Base-by-base conservation (phyloP, 306 rosid species). In the Bauhinia variegata region DNA sequence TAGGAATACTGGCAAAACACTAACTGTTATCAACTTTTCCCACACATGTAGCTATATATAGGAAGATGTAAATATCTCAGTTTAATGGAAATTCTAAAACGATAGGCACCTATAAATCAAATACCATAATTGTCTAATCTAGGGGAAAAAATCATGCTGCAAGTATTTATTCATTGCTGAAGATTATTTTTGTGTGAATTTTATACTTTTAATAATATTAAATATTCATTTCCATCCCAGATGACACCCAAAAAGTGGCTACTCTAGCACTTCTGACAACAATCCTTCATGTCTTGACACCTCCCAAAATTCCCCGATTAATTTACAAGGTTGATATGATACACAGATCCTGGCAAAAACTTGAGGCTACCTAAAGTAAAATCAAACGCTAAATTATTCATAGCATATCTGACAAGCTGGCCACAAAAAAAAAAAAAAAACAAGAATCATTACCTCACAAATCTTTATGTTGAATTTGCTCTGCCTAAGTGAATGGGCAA, bases 391-490 rank as follows among this genome's bases (percentile, higher is more conserved):
- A 41, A 68, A 58, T 48, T 5, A 43, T 28, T 28, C 2, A 19
- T 15, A 18, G 33, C 8, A 47, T 12, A 15, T n/a, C 17, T 39
- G 51, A 32, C 5, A 37, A 46, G 44, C 56, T 14, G 74, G 54
- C 42, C 46, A 46, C n/a, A n/a, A n/a, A n/a, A n/a, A n/a, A n/a
- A n/a, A 46, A 54, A 34, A 60, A 67, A 49, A 79, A 70, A 59
- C 63, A 46, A 60, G 65, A 54, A n/a, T n/a, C 34, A 50, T 71
- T 88, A 89, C 98, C 96, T 83, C 89, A 77, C 98, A 89, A 67
- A 93, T 87, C 91, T 93, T 93, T 61, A 93, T 93, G 80, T 83
- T 89, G 80, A 93, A 90, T 80, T 93, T 93, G 82, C 88, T 76
- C 75, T 86, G 75, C 84, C 97, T 86, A 49, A 90, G 95, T 5